These are phyloP conservation scores for Lentinus polychrous DNA, from an alignment of 1,284 basidiomycete species.

Conservation along the genomic window DNA sequence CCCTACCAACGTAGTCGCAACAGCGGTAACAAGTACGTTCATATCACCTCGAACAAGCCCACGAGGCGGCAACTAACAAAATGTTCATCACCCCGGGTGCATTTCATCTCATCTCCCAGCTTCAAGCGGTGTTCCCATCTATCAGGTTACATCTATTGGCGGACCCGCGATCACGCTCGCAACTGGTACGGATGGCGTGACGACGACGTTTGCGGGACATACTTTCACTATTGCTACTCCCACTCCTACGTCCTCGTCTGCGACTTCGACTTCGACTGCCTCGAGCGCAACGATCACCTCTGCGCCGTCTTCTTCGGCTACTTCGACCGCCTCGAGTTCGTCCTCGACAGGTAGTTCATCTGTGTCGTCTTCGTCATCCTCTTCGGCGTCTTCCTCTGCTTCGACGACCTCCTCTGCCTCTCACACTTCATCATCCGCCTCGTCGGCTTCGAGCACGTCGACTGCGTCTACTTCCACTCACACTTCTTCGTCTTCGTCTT, in stretches of 20 bases:
- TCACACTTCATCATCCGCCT: not conserved
- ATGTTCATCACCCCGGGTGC: not conserved
- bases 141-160: constrained; percentile 20
- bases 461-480: not conserved
- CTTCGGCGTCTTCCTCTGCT: not conserved
- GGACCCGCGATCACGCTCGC: constrained; percentile 19
- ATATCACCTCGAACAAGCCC: not conserved
- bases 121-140: constrained; percentile 17
- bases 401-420: not conserved
- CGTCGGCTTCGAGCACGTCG: too few species aligned
- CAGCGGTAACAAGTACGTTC: not conserved
- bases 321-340: not conserved
- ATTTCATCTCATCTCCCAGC: too few species aligned
- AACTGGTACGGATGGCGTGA: constrained; percentile 14
- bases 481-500: not conserved
- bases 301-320: not conserved
- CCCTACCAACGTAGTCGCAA: not conserved
- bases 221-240: constrained; percentile 16
- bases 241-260: constrained; percentile 6
- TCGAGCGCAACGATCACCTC: not conserved
- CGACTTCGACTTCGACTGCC: not conserved
- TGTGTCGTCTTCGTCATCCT: not conserved
- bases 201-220: constrained; percentile 21
- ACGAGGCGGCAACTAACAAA: not conserved
- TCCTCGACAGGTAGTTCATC: not conserved